These are phyloP conservation scores for Sporothrix luriei DNA, from an alignment of 2,329 filamentous ascomycete species.

Conservation along the genomic window DNA sequence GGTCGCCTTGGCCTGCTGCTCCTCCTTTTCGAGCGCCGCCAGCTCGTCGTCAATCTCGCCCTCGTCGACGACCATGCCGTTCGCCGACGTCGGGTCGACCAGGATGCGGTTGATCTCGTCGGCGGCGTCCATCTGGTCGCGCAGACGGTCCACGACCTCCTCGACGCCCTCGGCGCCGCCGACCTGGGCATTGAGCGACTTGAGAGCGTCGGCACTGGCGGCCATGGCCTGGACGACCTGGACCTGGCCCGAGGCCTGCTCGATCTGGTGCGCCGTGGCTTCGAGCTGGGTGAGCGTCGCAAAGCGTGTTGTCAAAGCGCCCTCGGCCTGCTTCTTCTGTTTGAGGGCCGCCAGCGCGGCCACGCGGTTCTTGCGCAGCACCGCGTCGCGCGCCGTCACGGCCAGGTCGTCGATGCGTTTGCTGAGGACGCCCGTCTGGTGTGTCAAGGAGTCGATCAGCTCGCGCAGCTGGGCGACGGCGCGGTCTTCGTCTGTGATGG, in stretches of 20 bases:
- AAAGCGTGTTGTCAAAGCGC: slow-evolving; percentile 47
- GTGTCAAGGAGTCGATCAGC: slow-evolving; percentile 72
- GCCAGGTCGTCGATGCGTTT: slow-evolving; percentile 68
- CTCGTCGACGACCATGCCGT: slow-evolving; percentile 65
- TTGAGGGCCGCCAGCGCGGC: slow-evolving; percentile 77
- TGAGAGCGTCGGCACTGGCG: slow-evolving; percentile 71
- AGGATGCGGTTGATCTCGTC: slow-evolving; percentile 83
- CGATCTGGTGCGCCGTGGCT: slow-evolving; percentile 77
- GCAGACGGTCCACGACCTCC: slow-evolving; percentile 71
- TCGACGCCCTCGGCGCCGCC: slow-evolving; percentile 78
- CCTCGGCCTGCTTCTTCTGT: slow-evolving; percentile 79
- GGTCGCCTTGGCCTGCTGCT: slow-evolving; percentile 41
- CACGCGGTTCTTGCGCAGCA: slow-evolving; percentile 69
- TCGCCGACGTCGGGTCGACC: slow-evolving; percentile 55
- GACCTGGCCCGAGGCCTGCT: slow-evolving; percentile 82
- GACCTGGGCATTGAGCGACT: slow-evolving; percentile 71
- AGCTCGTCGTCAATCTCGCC: slow-evolving; percentile 86
- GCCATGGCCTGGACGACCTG: slow-evolving; percentile 83
- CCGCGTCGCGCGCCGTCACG: slow-evolving; percentile 62
- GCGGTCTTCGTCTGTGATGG: slow-evolving; percentile 74
- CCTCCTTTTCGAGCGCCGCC: slow-evolving; percentile 68
- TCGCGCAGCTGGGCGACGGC: slow-evolving; percentile 83
- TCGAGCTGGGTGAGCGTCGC: slow-evolving; percentile 66
- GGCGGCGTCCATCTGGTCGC: slow-evolving; percentile 76
- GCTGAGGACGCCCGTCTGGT: slow-evolving; percentile 69